Base-by-base conservation (phyloP, 371 early-diverging fungal species). In the Rhizopus arrhizus region DNA sequence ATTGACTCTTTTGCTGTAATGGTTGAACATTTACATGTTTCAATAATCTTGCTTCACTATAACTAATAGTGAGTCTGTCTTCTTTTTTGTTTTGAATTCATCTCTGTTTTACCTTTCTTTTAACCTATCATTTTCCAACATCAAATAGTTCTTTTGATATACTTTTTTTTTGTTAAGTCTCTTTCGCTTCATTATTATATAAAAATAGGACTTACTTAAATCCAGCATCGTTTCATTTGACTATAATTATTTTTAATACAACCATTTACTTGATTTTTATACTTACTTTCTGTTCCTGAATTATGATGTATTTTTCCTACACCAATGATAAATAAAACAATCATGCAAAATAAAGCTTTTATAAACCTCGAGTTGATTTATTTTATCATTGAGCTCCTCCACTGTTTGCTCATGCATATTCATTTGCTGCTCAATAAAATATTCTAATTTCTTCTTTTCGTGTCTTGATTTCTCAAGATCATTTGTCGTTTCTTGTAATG, bases 81-180 rank as follows among this genome's bases (percentile, higher is more conserved):
- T 42, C 3, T 22, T 32, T 15, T 33, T 43, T 40, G 22, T 10
- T 40, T 7, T 40, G 40, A 12, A 40, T 40, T 10, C 2, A 40
- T 12, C 8, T 40, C 40, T 35, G 15, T 48, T 38, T 33, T 49
- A 58, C 66, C 62, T 66, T 53, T 63, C 49, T 56, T 38, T 47
- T 4, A 68, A 42, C 10, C 54, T 54, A n/a, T 45, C 12, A 32
- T 68, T 68, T 32, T 59, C 64, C 36, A 56, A 16, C 3, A 56
- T 29, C 5, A 64, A 3, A 45, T 60, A 64, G 7, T 64, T 47
- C 31, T 68, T 68, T 43, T 68, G 69, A 33, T 56, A 68, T 38
- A 68, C 36, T 52, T 36, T n/a, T 52, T 12, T 34, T 40, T 15
- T 22, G 32, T 43, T 46, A 38, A 33, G 1, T n/a, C 13, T 42